Base-by-base conservation (phyloP, 306 rosid genomes). In the Citrullus amarus region DNA sequence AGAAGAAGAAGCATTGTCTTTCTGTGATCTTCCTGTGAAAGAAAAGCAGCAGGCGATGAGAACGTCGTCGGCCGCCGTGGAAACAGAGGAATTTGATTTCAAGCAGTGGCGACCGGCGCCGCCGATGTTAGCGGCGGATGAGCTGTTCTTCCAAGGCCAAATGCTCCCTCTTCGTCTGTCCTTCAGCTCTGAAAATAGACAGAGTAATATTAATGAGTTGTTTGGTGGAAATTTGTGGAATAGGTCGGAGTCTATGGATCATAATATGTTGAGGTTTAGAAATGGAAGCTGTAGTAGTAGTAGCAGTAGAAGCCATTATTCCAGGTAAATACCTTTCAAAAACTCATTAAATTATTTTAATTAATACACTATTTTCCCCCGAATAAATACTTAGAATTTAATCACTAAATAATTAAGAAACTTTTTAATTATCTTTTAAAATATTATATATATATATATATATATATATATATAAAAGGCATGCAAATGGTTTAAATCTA, bases 81-180 rank as follows among this genome's bases (percentile, higher is more conserved):
- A 70, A 22, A 56, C 81, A 11, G 80, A 79, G 36, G 11, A 90
- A 39, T 53, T 96, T 44, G 84, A 93, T 76, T 96, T 96, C 65
- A 54, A 77, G 10, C 80, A 88, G 6, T 78, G 81, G 55, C 74
- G 17, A 8, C 54, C 74, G 54, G 34, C 79, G 7, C 72, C 87
- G 0, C 78, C 86, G 78, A 96, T 96, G 98, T 96, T 96, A 18
- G 85, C 82, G 0, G 99, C 99, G 0, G 99, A 96, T 59, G 96
- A 96, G 13, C 84, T 96, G 32, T 92, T 96, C 88, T 96, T 91
- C 53, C 82, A 83, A 75, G 99, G 99, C n/a, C 93, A 89, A 75
- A 88, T 96, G 34, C 93, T 96, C 3, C 99, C 99, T 2, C 78
- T 86, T 2, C 90, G 88, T 5, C 81, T 62, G 73, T 87, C 96